A percentile compares a stretch with the other conserved stretches of the same genome.
phyloP scores from a whole-genome alignment of 306 rosid genomes.

The Hippophae rhamnoides region DNA sequence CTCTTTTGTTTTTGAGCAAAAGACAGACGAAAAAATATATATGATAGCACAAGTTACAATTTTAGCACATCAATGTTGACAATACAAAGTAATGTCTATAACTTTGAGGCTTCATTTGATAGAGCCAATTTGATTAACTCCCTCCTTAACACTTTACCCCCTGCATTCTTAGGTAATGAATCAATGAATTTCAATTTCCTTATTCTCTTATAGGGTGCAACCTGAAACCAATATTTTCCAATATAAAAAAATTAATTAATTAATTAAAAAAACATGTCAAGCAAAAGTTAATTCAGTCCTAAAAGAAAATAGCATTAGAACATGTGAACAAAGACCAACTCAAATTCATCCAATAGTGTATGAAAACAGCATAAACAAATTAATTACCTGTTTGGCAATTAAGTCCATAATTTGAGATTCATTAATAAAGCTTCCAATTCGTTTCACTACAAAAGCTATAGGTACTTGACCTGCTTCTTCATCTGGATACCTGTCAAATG shows the following conservation, averaged over 20 bases:
- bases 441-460: conserved; percentile 49
- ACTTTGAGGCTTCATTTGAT: conserved; percentile 7
- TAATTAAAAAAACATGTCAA: not conserved
- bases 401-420: conserved; percentile 38
- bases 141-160: conserved; percentile 46
- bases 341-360: not conserved
- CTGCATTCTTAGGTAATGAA: conserved; percentile 45
- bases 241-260: not conserved
- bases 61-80: not conserved
- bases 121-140: conserved; percentile 34
- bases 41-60: too few species aligned
- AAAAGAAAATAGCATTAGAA: too few species aligned
- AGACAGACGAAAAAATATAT: too few species aligned
- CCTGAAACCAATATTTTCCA: conserved; percentile 23
- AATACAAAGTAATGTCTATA: not conserved
- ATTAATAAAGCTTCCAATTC: conserved; percentile 21
- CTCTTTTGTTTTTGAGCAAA: too few species aligned
- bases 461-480: conserved; percentile 75
- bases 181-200: conserved; percentile 31
- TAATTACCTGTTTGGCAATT: conserved; percentile 44
- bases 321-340: too few species aligned
- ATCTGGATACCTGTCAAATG: conserved; percentile 43
- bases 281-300: too few species aligned
- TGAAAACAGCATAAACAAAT: not conserved
- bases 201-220: conserved; percentile 53